Base-by-base conservation (phyloP, 805 yeast genomes). In the Zygotorulaspora danielsina region DNA sequence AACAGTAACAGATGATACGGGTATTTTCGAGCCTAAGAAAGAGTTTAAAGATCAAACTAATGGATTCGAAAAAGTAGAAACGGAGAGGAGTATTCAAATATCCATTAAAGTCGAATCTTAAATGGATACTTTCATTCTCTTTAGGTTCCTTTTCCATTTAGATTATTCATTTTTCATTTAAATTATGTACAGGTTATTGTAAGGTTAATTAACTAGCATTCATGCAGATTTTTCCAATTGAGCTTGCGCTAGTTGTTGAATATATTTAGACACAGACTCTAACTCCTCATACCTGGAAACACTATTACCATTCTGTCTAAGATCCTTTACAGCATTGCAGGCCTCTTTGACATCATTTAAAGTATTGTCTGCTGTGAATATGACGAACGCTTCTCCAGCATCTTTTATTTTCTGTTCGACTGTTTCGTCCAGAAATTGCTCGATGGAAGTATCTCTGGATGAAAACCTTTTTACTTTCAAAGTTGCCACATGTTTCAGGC, bases 401-500 rank as follows among this genome's bases (percentile, higher is more conserved):
- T 53, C 51, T 47, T 46, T 46, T 50, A 65, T 42, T 65, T 66
- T 25, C 40, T 48, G 29, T 40, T 55, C 34, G n/a, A 41, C 34
- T 12, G 53, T 44, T 21, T 45, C 45, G 12, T 42, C 41, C 13
- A 50, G 19, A 22, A 61, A 39, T 13, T 65, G 67, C 39, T 61
- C 55, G 15, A 68, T 69, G 38, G 70, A 71, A 5, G 61, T 67
- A 27, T 75, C 65, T 19, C 78, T 77, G 21, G 66, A 66, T 17
- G 65, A 69, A 46, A 74, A 81, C 52, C 77, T 75, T 44, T 67
- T 67, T 32, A 78, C 66, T 65, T 85, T 85, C 59, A 87, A 64
- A 53, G 76, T 70, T 19, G 95, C 86, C 28, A 86, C 75, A 49
- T 65, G 76, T 50, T 76, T 69, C 30, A 89, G 68, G 17, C 96